Base-by-base conservation (phyloP, 106 monocot species). In the Cymbidium sinense region DNA sequence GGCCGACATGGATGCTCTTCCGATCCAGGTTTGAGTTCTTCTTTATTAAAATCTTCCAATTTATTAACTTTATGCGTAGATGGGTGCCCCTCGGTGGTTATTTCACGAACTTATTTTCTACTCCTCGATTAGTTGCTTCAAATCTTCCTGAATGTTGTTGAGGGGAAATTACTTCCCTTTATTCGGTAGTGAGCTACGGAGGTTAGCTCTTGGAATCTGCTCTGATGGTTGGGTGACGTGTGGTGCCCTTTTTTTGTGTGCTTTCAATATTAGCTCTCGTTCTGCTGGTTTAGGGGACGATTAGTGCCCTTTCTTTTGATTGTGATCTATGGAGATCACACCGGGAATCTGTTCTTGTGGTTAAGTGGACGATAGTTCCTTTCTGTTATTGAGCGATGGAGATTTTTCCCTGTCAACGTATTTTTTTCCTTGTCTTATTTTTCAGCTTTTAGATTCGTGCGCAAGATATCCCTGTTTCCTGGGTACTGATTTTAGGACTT, bases 1-100 rank as follows among this genome's bases (percentile, higher is more conserved):
- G 10, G 91, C 91, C 7, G 91, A 92, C 43, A 92, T 92, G 91
- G 91, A 92, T 58, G 91, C 91, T 21, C 87, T 92, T 10, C 91
- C 91, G 21, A 82, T 91, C 76, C 91, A 88, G 91, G 91, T 88
- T 1, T 17, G 15, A 9, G 1, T 25, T 33, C 36, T 11, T 55
- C 34, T n/a, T 50, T 50, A 29, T 47, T 23, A 18, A 67, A 11
- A 67, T 39, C 52, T 29, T 47, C 10, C 1, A 25, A 64, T 64
- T 67, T 33, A 10, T 67, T 67, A 30, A 31, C 28, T 33, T 47
- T 47, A 47, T 47, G 47, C 12, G 12, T 47, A 2, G 58, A n/a
- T 58, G n/a, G n/a, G 58, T n/a, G 5, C 8, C 11, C 58, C 7
- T 21, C 23, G 52, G n/a, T 58, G 0, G 23, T 58, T n/a, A 58